Evolutionary conservation across 495 filamentous ascomycete species (phyloP).

Genomic region (Penicillium daleae): DNA sequence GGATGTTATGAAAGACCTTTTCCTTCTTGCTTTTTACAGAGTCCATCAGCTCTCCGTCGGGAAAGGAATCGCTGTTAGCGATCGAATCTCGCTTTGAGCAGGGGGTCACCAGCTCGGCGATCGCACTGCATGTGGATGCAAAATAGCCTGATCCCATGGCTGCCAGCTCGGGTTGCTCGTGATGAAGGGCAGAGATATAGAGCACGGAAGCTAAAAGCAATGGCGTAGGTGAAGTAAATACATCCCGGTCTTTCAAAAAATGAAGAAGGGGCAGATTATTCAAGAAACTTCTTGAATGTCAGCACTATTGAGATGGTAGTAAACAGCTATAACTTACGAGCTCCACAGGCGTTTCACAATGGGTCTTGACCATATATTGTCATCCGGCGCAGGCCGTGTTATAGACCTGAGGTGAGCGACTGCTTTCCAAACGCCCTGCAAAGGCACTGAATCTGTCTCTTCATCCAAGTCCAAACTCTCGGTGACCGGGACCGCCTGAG

Average conservation of each 20-base stretch:
- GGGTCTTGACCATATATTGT: conserved; percentile 38
- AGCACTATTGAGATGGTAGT: background rate
- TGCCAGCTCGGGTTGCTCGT: conserved; percentile 31
- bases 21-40: conserved; percentile 6
- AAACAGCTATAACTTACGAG: conserved; percentile 33
- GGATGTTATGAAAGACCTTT: conserved; percentile 39
- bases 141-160: conserved; percentile 37
- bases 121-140: conserved; percentile 39
- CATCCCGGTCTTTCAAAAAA: conserved; percentile 40
- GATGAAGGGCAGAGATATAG: conserved; percentile 44
- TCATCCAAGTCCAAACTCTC: conserved; percentile 14
- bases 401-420: conserved; percentile 35
- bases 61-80: background rate
- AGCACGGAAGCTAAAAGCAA: conserved; percentile 44
- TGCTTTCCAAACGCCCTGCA: conserved; percentile 36
- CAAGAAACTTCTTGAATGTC: conserved; percentile 32
- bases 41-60: background rate
- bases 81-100: background rate
- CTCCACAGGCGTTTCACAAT: conserved; percentile 40
- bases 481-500: background rate
- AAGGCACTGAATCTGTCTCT: conserved; percentile 21
- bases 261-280: conserved; percentile 44
- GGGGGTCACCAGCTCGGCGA: conserved; percentile 38
- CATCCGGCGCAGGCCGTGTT: conserved; percentile 31
- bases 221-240: conserved; percentile 40